Evolutionary conservation across 306 rosid genomes (phyloP), one percentile per base, ranked within the genome.

Genomic region (Castanea sativa): DNA sequence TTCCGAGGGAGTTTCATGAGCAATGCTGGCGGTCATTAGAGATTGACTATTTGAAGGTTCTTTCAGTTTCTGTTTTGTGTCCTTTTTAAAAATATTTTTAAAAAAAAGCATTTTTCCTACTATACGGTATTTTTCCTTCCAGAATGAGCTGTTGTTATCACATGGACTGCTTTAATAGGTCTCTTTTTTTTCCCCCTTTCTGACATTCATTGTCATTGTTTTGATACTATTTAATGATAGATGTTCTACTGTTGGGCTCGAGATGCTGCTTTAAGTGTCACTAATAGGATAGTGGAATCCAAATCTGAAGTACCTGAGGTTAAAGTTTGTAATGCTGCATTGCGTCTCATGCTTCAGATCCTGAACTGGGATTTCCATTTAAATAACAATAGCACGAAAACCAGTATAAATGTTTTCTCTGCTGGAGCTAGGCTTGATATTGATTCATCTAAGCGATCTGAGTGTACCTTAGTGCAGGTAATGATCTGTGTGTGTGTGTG

Each of bases 1-100:
- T 95, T 91, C 98, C 99, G 3, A 89, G 92, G 87, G 99, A 95
- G 87, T 92, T 92, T 87, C 99, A 95, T 89, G 97, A 92, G 86
- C 94, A 89, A 78, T 95, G 99, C 83, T 87, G 91, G 85, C 92
- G 82, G 81, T 91, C 97, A 65, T 86, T 95, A 75, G 98, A 91
- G 88, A 80, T 59, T 78, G 89, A 90, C 72, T 87, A 90, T 81
- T 76, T 95, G 77, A 92, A 95, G 98, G 99, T 94, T 82, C 84
- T 83, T 81, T 78, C 12, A 33, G 20, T 71, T 81, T 81, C 30
- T 19, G 65, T 75, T 85, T 69, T 35, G 43, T 71, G 18, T 38
- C 72, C 1, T 41, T 59, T 78, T 41, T 18, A 41, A 41, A 41
- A 41, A 41, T 41, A 38, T 59, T 59, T 25, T 4, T 18, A 71